Conservation (phyloP, 2,329 filamentous ascomycete genomes). For the Helotiales sp. region DNA sequence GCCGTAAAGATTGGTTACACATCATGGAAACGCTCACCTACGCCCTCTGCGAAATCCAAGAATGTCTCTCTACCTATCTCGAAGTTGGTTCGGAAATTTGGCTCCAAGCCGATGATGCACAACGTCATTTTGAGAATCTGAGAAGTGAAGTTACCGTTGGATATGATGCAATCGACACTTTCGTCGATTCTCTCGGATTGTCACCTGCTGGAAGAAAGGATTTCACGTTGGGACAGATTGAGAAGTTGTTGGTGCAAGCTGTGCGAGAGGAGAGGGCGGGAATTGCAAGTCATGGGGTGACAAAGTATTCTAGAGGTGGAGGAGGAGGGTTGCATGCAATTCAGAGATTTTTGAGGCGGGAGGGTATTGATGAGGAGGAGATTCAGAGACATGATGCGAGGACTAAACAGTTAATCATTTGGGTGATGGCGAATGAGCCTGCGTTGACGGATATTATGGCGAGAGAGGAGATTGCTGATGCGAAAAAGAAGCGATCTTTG, state of each 20-base stretch:
- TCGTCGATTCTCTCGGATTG: slow-evolving; percentile 3
- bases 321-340: not conserved
- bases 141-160: not conserved
- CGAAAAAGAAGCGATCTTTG: not conserved
- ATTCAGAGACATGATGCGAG: slow-evolving; percentile 2
- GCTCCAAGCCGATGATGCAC: not conserved
- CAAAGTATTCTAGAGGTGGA: not conserved
- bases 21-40: slow-evolving; percentile 2
- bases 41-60: slow-evolving; percentile 3
- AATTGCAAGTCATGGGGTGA: not conserved
- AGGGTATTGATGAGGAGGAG: not conserved
- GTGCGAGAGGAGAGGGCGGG: slow-evolving; percentile 1
- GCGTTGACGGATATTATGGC: slow-evolving; percentile 1
- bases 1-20: slow-evolving; percentile 3
- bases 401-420: slow-evolving; percentile 3
- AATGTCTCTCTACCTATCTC: not conserved
- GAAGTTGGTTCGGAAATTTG: not conserved
- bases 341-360: not conserved
- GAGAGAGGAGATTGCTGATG: not conserved
- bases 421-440: slow-evolving; percentile 6
- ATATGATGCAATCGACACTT: slow-evolving; percentile 2
- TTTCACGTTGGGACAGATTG: not conserved
- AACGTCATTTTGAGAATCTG: not conserved
- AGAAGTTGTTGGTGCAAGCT: slow-evolving; percentile 3
- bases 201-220: slow-evolving; percentile 2